Evolutionary conservation across 129 eudicot species (phyloP).

Genomic region (Chrysanthemum seticuspe): DNA sequence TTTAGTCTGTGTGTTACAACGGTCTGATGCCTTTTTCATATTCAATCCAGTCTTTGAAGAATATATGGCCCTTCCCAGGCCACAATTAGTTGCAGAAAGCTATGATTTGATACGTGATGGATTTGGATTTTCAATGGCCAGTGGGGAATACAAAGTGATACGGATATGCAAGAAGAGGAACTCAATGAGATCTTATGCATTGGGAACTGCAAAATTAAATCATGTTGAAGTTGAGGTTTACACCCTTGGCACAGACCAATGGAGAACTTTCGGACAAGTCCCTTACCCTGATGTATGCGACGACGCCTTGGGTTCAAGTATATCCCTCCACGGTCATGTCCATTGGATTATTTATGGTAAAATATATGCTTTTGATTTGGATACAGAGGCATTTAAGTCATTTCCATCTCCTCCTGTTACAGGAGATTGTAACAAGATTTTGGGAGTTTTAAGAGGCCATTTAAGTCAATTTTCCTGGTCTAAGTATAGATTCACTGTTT

Average conservation of each 20-base stretch:
- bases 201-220: no score
- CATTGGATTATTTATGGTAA: constrained; percentile 29
- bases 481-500: no score
- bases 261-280: constrained; percentile 34
- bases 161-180: constrained; percentile 18
- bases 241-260: constrained; percentile 32
- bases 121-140: constrained; percentile 26
- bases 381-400: constrained; percentile 29
- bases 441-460: constrained; percentile 1
- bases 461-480: no score
- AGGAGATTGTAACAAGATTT: background rate
- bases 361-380: constrained; percentile 38
- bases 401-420: constrained; percentile 24
- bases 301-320: background rate
- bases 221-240: constrained; percentile 11
- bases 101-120: constrained; percentile 18
- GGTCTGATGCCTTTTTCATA: no score
- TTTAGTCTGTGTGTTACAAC: no score
- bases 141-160: constrained; percentile 36
- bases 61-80: no score
- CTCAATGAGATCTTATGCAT: background rate
- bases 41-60: no score
- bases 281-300: background rate
- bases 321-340: constrained; percentile 29
- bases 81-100: no score